Percentiles rank a stretch among this genome's conserved stretches.
Evolutionary conservation across 345 rosid species (phyloP).

Genomic region (Gossypium thurberi): DNA sequence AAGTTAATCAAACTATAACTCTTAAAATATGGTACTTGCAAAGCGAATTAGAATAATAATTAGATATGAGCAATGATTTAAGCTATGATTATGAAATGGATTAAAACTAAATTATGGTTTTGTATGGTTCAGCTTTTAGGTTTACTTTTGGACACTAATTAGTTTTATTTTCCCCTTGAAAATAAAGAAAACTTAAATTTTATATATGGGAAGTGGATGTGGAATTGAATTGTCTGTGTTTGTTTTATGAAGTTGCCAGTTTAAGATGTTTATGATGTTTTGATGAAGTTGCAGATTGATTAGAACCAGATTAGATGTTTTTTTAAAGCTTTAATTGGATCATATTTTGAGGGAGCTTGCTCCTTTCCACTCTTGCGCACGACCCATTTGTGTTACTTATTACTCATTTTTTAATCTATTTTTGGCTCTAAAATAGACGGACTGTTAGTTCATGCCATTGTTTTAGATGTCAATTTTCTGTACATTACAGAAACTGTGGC

Average conservation of each 20-base stretch:
- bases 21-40: no score
- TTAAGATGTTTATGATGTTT: no score
- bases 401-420: no score
- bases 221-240: neutral
- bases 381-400: slow-evolving; percentile 15
- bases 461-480: no score
- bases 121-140: neutral
- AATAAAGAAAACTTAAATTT: neutral
- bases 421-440: no score
- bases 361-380: slow-evolving; percentile 38
- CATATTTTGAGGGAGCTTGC: slow-evolving; percentile 47
- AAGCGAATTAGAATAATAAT: no score
- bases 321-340: slow-evolving; percentile 11
- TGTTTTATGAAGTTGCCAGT: neutral
- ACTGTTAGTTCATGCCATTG: no score
- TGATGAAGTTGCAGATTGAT: neutral
- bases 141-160: neutral
- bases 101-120: neutral
- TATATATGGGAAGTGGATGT: neutral
- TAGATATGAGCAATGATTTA: neutral
- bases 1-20: no score
- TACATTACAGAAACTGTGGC: no score
- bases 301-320: slow-evolving; percentile 12
- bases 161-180: no score
- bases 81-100: neutral